These are phyloP conservation scores for Diaporthe longicolla DNA, from an alignment of 2,329 filamentous ascomycete species.

Conservation along the genomic window DNA sequence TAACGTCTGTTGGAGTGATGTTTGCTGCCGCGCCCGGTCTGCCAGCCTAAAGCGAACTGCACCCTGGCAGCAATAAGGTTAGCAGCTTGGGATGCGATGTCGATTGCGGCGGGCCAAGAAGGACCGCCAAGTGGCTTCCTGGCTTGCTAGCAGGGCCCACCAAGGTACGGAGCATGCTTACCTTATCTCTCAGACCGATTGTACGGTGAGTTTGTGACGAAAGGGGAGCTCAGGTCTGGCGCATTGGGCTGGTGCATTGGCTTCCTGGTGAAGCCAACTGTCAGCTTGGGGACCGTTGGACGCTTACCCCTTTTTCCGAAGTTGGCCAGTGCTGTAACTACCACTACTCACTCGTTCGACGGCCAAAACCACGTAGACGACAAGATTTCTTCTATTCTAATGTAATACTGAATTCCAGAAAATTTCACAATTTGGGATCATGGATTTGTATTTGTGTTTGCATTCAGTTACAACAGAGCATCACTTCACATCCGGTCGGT, in stretches of 20 bases:
- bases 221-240: background rate
- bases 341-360: background rate
- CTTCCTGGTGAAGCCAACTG: slow-evolving; percentile 17
- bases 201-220: background rate
- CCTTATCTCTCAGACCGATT: background rate
- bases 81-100: slow-evolving; percentile 33
- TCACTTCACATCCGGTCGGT: slow-evolving; percentile 48
- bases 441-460: background rate
- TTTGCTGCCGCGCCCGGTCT: slow-evolving; percentile 30
- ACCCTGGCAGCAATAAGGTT: slow-evolving; percentile 29
- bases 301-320: background rate
- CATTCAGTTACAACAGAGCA: background rate
- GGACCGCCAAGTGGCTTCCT: slow-evolving; percentile 38
- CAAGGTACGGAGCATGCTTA: slow-evolving; percentile 24
- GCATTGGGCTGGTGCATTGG: too few relatives aligned
- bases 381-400: background rate
- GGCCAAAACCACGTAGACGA: background rate
- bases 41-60: slow-evolving; percentile 34
- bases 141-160: slow-evolving; percentile 19
- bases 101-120: slow-evolving; percentile 35
- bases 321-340: slow-evolving; percentile 15
- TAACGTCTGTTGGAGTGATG: slow-evolving; percentile 23
- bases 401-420: too few relatives aligned
- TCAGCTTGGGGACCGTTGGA: background rate
- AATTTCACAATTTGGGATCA: background rate